A percentile compares a stretch with the other conserved stretches of the same genome.
Evolutionary conservation across 169 alveolate species (phyloP).

Genomic region (Plasmodium berghei): DNA sequence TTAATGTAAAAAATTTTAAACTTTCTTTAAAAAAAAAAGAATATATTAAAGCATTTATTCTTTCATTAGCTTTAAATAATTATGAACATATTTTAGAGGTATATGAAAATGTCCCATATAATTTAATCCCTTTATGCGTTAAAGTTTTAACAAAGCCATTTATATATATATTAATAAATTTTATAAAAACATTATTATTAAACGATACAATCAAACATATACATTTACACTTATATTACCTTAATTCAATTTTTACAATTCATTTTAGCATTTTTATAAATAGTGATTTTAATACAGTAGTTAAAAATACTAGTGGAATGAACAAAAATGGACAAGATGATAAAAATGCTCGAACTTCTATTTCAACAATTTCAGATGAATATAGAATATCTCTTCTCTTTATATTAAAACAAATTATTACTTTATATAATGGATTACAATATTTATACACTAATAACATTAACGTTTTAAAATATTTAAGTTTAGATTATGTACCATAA

Average conservation of each 20-base stretch:
- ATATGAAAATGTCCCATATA: conserved; percentile 83
- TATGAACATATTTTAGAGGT: conserved; percentile 81
- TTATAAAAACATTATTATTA: conserved; percentile 62
- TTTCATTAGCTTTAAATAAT: conserved; percentile 87
- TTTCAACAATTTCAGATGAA: conserved; percentile 14
- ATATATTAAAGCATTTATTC: conserved; percentile 81
- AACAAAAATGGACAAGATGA: not conserved
- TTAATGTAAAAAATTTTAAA: conserved; percentile 80
- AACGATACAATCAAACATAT: conserved; percentile 72
- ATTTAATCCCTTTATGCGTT: conserved; percentile 70
- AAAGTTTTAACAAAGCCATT: conserved; percentile 67
- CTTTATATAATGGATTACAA: conserved; percentile 49
- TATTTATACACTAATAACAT: conserved; percentile 33
- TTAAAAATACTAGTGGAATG: not conserved
- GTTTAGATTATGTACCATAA: not conserved
- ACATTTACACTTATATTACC: conserved; percentile 76
- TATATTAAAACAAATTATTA: conserved; percentile 36
- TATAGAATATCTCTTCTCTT: conserved; percentile 24
- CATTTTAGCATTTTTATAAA: conserved; percentile 77
- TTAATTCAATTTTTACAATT: conserved; percentile 76
- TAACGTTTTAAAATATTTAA: conserved; percentile 34
- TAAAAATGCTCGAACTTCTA: conserved; percentile 1
- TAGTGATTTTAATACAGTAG: conserved; percentile 7
- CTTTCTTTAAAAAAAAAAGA: conserved; percentile 80
- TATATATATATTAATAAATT: conserved; percentile 64